Conservation (phyloP, 2,329 filamentous ascomycete species). For the Alternaria consortialis region DNA sequence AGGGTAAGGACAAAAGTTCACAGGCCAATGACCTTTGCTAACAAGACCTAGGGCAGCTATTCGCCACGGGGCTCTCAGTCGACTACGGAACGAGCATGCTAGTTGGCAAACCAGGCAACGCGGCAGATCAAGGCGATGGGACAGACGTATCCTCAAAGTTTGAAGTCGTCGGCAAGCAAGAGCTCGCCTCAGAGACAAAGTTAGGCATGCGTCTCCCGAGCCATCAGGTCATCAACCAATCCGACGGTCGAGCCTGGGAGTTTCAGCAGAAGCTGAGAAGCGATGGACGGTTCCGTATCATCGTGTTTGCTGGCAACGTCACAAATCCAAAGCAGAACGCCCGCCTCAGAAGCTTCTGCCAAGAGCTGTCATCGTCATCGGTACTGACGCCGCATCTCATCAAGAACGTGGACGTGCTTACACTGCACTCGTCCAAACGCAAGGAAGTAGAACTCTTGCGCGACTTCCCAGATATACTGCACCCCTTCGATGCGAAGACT, state of each 20-base stretch:
- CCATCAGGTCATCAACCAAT: slow-evolving; percentile 68
- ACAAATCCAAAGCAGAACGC: slow-evolving; percentile 53
- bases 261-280: slow-evolving; percentile 65
- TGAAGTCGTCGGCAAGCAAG: slow-evolving; percentile 48
- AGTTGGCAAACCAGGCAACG: slow-evolving; percentile 61
- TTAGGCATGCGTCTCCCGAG: slow-evolving; percentile 68
- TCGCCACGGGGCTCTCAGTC: slow-evolving; percentile 66
- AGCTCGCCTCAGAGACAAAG: slow-evolving; percentile 57
- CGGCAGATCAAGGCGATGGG: slow-evolving; percentile 58
- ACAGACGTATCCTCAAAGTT: slow-evolving; percentile 51
- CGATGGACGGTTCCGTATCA: slow-evolving; percentile 67
- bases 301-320: slow-evolving; percentile 71
- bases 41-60: slow-evolving; percentile 59
- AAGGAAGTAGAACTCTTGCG: slow-evolving; percentile 54
- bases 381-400: slow-evolving; percentile 60
- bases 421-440: slow-evolving; percentile 66
- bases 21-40: neutral
- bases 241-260: slow-evolving; percentile 65
- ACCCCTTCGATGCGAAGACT: slow-evolving; percentile 52
- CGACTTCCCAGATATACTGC: slow-evolving; percentile 56
- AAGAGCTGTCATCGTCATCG: slow-evolving; percentile 49
- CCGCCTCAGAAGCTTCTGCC: slow-evolving; percentile 60
- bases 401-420: slow-evolving; percentile 67
- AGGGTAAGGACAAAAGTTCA: slow-evolving; percentile 34
- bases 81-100: slow-evolving; percentile 67